Evolutionary conservation across 192 early-diverging fungal genomes (phyloP).

Genomic region (Podila clonocystis): DNA sequence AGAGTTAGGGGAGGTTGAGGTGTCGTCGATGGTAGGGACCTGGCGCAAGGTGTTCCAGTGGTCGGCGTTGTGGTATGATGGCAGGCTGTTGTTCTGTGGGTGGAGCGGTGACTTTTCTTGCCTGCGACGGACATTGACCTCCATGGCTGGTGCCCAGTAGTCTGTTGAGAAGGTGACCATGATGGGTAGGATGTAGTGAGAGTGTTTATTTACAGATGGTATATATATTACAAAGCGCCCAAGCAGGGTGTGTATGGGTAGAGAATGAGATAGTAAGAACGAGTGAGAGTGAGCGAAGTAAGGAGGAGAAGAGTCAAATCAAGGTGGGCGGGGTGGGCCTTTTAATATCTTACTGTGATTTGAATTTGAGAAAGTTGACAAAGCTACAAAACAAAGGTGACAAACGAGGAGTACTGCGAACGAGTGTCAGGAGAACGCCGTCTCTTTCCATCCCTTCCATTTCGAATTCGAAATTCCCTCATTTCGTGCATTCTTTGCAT

Average conservation of each 20-base stretch:
- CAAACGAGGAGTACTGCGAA: no score
- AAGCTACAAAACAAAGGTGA: no score
- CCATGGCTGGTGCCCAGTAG: constrained; percentile 59
- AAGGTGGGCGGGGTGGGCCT: no score
- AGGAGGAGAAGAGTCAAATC: no score
- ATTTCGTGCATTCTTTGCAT: neutral
- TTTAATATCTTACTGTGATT: no score
- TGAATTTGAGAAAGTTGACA: no score
- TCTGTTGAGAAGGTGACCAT: constrained; percentile 61
- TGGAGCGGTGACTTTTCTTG: constrained; percentile 23
- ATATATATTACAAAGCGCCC: neutral
- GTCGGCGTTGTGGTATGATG: constrained; percentile 5
- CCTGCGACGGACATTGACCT: constrained; percentile 53
- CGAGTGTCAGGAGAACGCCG: no score
- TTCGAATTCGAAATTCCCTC: no score
- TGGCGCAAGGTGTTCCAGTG: constrained; percentile 35
- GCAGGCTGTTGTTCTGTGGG: neutral
- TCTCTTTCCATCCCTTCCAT: no score
- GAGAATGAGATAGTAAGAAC: no score
- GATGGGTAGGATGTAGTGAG: neutral
- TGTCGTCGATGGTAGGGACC: constrained; percentile 18
- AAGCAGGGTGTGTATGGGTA: no score
- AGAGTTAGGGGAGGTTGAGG: neutral
- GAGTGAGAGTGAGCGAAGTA: no score
- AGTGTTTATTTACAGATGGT: neutral